Evolutionary conservation across 1,284 basidiomycete genomes (phyloP), one percentile per base, ranked within the genome.

Genomic region (Pyrrhoderma noxium): DNA sequence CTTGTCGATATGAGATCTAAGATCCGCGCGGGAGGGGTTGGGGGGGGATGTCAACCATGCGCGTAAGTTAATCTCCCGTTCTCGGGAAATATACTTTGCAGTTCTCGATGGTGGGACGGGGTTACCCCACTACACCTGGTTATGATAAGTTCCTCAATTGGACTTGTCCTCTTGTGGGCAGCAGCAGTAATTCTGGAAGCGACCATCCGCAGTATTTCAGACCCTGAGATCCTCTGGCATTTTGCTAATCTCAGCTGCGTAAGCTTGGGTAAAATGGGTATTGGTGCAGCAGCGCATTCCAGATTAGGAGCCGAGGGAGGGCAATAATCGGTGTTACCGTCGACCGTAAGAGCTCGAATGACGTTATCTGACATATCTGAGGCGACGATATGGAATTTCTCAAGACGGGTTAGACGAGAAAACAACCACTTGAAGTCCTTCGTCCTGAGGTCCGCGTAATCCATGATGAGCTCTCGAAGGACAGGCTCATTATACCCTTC

Each of bases 291-390:
- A 1, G 2, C 57, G 27, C 37, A 46, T 43, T 44, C 39, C 23
- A n/a, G 18, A 37, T 37, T 37, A 9, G 35, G 35, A 37, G 35
- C 16, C 35, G 16, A 16, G 16, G 9, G 16, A 16, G 9, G 35
- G 16, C 16, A 16, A 37, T 16, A 16, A 37, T 37, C 14, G 38
- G n/a, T 16, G 14, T 40, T 8, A 14, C 5, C n/a, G 49, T 46
- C 54, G 27, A 48, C 43, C 46, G 57, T 58, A 61, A 67, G 37
- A 79, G 80, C 46, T 68, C 70, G 34, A 36, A 87, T 69, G 53
- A 87, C 85, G 42, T 69, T 76, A 65, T 88, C 73, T 23, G 82
- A 82, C 85, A 88, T 84, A 63, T 88, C 85, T 8, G 82, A 85
- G 16, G 81, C 85, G 54, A 81, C 78, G 59, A 88, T 85, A 47